Evolutionary conservation across 1,139 yeast species (phyloP), one percentile per base, ranked within the genome.

Genomic region (Zygoascus sp.): DNA sequence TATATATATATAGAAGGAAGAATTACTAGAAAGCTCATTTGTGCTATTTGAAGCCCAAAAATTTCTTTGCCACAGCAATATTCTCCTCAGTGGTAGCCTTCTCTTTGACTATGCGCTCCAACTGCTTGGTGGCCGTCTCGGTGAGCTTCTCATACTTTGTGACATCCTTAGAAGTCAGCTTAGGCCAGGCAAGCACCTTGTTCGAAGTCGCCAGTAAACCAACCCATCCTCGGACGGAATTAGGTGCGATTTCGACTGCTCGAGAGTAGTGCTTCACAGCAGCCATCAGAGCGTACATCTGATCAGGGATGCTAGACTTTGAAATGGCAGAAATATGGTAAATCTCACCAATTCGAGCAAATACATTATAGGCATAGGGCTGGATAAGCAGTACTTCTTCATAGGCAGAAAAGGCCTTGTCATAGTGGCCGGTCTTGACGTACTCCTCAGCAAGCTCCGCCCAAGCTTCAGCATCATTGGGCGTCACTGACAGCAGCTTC

Each of bases 381-480:
- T 74, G 74, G 20, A 77, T 72, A 32, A 86, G 58, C 19, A 89
- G 64, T 1, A 85, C 76, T 59, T 90, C 96, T 58, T 86, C 80
- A 36, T 77, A 73, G 50, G 87, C 74, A 60, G 74, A 79, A 7
- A 83, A 73, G 0, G 94, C 82, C 57, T 81, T 80, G 27, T 78
- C 81, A 56, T 77, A 81, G 56, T 81, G 80, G 1, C 89, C 89
- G n/a, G 73, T 54, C 8, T 67, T 61, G 32, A 66, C 65, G 60
- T 90, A 90, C 21, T 75, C 72, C 35, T 79, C 77, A 5, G 81
- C 84, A 50, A 88, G 70, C 64, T 86, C 95, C 41, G 80, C 74
- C 95, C 95, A 88, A 1, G 86, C 69, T 54, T 83, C 79, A 5
- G 77, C 68, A 64, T 92, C 97, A 25, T 81, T 64, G 0, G 97